Evolutionary conservation across 2,329 filamentous ascomycete species (phyloP), one percentile per base, ranked within the genome.

Genomic region (Fusarium sp.): DNA sequence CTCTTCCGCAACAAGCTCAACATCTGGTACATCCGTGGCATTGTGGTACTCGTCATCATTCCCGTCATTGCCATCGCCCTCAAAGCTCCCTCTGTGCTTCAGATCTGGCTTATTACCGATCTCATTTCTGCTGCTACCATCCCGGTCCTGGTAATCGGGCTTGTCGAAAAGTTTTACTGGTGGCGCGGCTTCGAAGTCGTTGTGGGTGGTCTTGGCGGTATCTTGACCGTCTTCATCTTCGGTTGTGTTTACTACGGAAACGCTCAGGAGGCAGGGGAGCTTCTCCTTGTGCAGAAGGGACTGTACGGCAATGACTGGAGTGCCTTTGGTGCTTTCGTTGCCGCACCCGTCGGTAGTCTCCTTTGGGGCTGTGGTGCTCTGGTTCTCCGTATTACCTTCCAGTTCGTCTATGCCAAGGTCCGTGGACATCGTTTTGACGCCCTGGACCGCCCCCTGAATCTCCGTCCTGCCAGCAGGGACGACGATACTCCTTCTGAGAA

Each of bases 111-210:
- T 70, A 93, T 95, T 76, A 92, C 91, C 46, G 92, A 95, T 77
- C 86, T 96, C 10, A 87, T 96, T 63, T 93, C 92, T 18, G 91
- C 93, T 2, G 88, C 91, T 18, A 89, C 90, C 50, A 91, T 96
- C 56, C 93, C 93, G 0, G 90, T 92, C 14, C 83, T 96, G 8
- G 83, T 93, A 51, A 80, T 96, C n/a, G 93, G 93, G 1, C 83
- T 96, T 10, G 86, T 83, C 34, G 88, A 92, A 52, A 82, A 81
- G 46, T 91, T 92, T 79, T 92, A 92, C 81, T 94, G 88, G 84
- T 93, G 92, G 90, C 88, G 90, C 45, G 93, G 93, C 18, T 92
- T 93, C 74, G 93, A 96, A 79, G 92, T 95, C 29, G 88, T 96
- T 18, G 86, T 91, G 30, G 93, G 92, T 59, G 91, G 92, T 0